Evolutionary conservation across 371 early-diverging fungal species (phyloP), one percentile per base, ranked within the genome.

Genomic region (Syncephalis fuscata): DNA sequence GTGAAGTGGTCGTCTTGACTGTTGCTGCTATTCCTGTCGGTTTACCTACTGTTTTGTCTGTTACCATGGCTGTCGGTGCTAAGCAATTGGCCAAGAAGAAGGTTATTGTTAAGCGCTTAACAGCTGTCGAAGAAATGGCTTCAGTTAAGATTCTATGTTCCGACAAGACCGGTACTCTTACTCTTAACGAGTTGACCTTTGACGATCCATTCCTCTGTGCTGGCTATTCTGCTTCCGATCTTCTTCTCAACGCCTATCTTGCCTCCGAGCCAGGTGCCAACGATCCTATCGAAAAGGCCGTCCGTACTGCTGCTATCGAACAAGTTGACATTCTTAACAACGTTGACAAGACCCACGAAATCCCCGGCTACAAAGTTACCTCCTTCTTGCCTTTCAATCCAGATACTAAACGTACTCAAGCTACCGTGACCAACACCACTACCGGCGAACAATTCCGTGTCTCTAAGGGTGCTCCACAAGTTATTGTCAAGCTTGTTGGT

Each of bases 151-250:
- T 91, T 44, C 82, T 94, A 55, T 91, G 92, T 71, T 83, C 88
- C 9, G 94, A 92, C 71, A 94, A 94, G 71, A 96, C 97, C 1
- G 97, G 97, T 25, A 96, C 97, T 19, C 66, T 96, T 46, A 96
- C 95, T 11, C 68, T 77, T 47, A 88, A 87, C 76, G 78, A 88
- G 65, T 74, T 93, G 45, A 76, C 87, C 11, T 80, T 90, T 65
- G 75, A 74, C 48, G 76, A 78, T 45, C 89, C 89, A 3, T 88
- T 71, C 66, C 73, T n/a, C 85, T n/a, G 61, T 73, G 50, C 65
- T 69, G 32, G 32, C 4, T 32, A 75, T 86, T 51, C 74, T 65
- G 45, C 67, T 66, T 73, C 84, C 44, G 90, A 90, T 49, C 69
- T 93, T n/a, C 71, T 93, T 7, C 58, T 89, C 43, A 72, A 77